Evolutionary conservation across 805 yeast species (phyloP), one percentile per base, ranked within the genome.

Genomic region (Pachysolen tannophilus): DNA sequence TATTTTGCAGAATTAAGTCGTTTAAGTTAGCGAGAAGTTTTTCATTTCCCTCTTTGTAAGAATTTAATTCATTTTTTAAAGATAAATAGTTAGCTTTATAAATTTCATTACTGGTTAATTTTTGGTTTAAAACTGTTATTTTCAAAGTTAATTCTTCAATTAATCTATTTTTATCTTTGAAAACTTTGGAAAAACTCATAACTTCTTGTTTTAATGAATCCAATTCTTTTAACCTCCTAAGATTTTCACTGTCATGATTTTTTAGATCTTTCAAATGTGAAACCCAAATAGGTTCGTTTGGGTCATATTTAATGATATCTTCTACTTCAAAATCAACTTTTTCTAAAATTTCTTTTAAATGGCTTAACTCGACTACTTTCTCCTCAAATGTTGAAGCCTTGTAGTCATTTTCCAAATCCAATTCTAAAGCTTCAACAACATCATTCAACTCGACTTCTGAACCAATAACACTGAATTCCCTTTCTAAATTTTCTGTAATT

Each of bases 61-160:
- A 44, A 6, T 42, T 38, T 18, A 64, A n/a, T 43, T 41, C 39
- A 31, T 34, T 6, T 17, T 42, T 32, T 9, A 55, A 34, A 5
- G 49, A 45, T 1, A 40, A 31, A 3, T 61, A 34, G 13, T 48
- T 51, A 8, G 42, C 40, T 21, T 61, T 63, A 13, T 57, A 55
- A 0, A 45, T 45, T 26, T 53, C 49, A 5, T 60, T 47, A 3
- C 60, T 52, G 11, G 43, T 43, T 44, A 73, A 50, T 42, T 68
- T 70, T 5, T 60, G 56, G 41, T 71, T 67, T 25, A 74, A 47
- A 2, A 72, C 56, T 7, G 60, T 53, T 8, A 73, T 56, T 41
- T 69, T 72, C 36, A 73, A 49, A 9, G 56, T 51, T 10, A 69
- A 51, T 31, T 74, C 76, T 25, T 64, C 65, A 11, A 72, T 49